phyloP scores from a whole-genome alignment of 2,329 filamentous ascomycete species.

The Aspergillus fumigatus region DNA sequence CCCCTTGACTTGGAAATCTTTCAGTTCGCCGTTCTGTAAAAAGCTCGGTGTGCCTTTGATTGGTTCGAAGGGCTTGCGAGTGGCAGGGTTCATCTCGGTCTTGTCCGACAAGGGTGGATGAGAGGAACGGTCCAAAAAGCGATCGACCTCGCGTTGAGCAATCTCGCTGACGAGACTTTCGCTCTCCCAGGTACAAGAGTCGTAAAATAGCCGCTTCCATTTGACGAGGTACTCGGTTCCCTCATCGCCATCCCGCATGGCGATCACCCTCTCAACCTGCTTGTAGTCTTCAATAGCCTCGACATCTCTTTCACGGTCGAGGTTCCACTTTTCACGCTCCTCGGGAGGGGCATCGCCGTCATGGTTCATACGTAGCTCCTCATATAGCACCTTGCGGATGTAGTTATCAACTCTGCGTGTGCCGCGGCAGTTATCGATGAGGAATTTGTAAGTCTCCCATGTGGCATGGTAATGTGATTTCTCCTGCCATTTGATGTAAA shows the following conservation, averaged over 20 bases:
- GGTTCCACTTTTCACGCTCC: constrained; percentile 86
- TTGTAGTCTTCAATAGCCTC: constrained; percentile 87
- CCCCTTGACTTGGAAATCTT: constrained; percentile 89
- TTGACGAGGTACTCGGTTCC: constrained; percentile 90
- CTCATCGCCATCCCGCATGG: constrained; percentile 71
- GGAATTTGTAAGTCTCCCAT: constrained; percentile 76
- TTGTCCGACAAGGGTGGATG: constrained; percentile 77
- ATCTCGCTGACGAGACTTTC: constrained; percentile 69
- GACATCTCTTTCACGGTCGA: constrained; percentile 88
- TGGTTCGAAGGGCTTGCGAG: constrained; percentile 64
- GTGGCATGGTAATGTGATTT: constrained; percentile 94
- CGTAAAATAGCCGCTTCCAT: constrained; percentile 92
- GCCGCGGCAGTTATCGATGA: constrained; percentile 69
- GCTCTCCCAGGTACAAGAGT: constrained; percentile 90
- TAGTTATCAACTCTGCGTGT: constrained; percentile 93
- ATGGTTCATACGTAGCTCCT: constrained; percentile 72
- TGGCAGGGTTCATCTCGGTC: constrained; percentile 69
- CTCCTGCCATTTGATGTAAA: constrained; percentile 91
- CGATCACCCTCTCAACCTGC: constrained; percentile 88
- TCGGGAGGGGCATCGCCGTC: constrained; percentile 73
- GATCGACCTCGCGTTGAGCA: constrained; percentile 86
- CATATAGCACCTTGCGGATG: constrained; percentile 74
- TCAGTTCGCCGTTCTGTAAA: constrained; percentile 75
- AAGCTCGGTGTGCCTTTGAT: constrained; percentile 83
- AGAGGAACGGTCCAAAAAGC: constrained; percentile 77